Evolutionary conservation across 2,329 filamentous ascomycete species (phyloP).

Genomic region (Stachybotrys chlorohalonatus): DNA sequence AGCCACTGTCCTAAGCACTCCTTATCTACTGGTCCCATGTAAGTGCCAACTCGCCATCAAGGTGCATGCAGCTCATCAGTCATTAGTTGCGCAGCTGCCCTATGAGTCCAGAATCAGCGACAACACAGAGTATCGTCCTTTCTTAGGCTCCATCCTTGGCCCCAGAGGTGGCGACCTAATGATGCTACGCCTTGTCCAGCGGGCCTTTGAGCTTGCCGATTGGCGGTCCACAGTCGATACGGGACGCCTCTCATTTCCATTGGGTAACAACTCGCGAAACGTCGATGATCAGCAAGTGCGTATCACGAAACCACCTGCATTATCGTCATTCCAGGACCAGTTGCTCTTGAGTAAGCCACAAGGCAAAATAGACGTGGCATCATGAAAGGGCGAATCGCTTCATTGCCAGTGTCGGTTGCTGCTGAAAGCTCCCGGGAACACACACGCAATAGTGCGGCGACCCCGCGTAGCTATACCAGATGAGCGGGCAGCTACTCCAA

Average conservation of each 20-base stretch:
- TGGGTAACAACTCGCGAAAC: conserved; percentile 4
- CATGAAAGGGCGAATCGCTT: neutral
- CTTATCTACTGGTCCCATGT: conserved; percentile 25
- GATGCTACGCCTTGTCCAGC: conserved; percentile 17
- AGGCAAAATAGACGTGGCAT: neutral
- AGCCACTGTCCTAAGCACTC: conserved; percentile 17
- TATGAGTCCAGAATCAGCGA: conserved; percentile 20
- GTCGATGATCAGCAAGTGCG: neutral
- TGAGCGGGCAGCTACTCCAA: neutral
- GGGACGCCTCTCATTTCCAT: conserved; percentile 20
- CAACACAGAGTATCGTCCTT: conserved; percentile 16
- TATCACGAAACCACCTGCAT: neutral
- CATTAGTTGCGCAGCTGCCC: conserved; percentile 17
- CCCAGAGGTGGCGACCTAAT: conserved; percentile 14
- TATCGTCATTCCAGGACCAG: neutral
- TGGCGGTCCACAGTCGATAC: conserved; percentile 17
- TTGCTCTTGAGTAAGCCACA: neutral
- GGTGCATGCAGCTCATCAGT: neutral
- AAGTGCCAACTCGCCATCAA: conserved; percentile 10
- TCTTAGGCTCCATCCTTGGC: conserved; percentile 21
- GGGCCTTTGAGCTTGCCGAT: conserved; percentile 15
- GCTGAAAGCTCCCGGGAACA: neutral
- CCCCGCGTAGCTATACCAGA: neutral
- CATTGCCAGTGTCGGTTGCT: neutral
- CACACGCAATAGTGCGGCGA: neutral